These are phyloP conservation scores for Entomortierella beljakovae DNA, from an alignment of 192 early-diverging fungal species.

Conservation along the genomic window DNA sequence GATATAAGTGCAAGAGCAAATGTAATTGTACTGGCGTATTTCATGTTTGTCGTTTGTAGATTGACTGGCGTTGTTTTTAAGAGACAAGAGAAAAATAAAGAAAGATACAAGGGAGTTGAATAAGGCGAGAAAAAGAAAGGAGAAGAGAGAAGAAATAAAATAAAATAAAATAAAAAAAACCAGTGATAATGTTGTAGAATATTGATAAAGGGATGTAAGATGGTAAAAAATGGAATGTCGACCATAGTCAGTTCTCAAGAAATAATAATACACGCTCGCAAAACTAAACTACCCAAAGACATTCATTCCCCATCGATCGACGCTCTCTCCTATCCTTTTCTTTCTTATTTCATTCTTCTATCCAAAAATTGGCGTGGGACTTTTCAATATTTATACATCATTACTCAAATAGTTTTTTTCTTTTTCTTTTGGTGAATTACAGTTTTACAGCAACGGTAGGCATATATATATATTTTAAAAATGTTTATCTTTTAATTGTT, in stretches of 20 bases:
- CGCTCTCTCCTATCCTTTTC: too few species aligned
- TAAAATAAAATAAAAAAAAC: neutral
- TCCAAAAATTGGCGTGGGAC: too few species aligned
- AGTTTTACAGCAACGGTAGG: too few species aligned
- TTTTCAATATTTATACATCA: too few species aligned
- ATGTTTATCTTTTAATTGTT: conserved; percentile 12
- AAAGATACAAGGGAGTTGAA: neutral
- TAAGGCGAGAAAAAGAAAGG: neutral
- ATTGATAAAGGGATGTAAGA: neutral
- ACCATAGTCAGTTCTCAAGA: too few species aligned
- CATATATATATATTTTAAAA: neutral
- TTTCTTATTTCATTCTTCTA: too few species aligned
- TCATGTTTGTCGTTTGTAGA: neutral
- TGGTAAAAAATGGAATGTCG: neutral
- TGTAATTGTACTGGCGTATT: neutral
- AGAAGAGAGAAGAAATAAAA: neutral
- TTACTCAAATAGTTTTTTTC: too few species aligned
- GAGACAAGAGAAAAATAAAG: neutral
- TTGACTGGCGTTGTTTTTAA: neutral
- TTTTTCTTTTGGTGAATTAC: too few species aligned
- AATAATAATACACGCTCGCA: too few species aligned
- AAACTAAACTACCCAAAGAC: too few species aligned
- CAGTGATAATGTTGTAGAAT: neutral
- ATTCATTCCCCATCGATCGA: too few species aligned
- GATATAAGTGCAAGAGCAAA: neutral